Evolutionary conservation across 352 stramenopile genomes (phyloP).

Genomic region (Pythium brassicae): DNA sequence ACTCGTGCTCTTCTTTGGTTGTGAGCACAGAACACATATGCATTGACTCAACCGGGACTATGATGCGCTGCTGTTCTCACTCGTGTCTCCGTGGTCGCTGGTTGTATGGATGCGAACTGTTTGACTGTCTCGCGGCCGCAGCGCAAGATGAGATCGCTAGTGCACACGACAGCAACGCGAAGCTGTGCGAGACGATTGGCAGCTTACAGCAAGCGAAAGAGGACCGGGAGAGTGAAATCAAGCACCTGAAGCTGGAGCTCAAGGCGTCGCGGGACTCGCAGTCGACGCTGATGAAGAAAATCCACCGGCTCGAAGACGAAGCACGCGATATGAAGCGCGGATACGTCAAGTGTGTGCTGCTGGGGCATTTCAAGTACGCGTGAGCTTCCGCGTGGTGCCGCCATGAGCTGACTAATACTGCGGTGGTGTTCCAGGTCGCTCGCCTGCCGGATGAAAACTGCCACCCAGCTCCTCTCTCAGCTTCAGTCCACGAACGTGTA

Average conservation of each 20-base stretch:
- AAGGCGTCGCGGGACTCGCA: slow-evolving; percentile 42
- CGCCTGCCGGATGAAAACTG: slow-evolving; percentile 48
- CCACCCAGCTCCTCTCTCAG: slow-evolving; percentile 38
- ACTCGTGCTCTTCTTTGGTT: too few relatives aligned
- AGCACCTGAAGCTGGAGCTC: slow-evolving; percentile 39
- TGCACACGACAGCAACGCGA: slow-evolving; percentile 36
- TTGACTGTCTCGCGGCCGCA: slow-evolving; percentile 8
- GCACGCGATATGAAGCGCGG: slow-evolving; percentile 40
- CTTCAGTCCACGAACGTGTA: slow-evolving; percentile 25
- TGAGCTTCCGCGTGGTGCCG: neutral
- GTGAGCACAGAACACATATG: neutral
- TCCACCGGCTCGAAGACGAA: slow-evolving; percentile 31
- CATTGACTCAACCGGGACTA: neutral
- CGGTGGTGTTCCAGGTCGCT: slow-evolving; percentile 32
- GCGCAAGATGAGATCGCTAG: slow-evolving; percentile 52
- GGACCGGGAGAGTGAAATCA: slow-evolving; percentile 37
- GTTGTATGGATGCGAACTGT: neutral
- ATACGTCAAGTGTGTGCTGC: slow-evolving; percentile 42
- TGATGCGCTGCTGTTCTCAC: too few relatives aligned
- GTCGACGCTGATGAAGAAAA: slow-evolving; percentile 35
- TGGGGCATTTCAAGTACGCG: neutral
- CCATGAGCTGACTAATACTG: neutral
- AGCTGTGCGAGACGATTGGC: slow-evolving; percentile 58
- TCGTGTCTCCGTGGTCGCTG: neutral
- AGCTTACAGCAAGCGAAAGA: slow-evolving; percentile 43